Conservation (phyloP, 306 rosid genomes). For the Lathyrus sativus region DNA sequence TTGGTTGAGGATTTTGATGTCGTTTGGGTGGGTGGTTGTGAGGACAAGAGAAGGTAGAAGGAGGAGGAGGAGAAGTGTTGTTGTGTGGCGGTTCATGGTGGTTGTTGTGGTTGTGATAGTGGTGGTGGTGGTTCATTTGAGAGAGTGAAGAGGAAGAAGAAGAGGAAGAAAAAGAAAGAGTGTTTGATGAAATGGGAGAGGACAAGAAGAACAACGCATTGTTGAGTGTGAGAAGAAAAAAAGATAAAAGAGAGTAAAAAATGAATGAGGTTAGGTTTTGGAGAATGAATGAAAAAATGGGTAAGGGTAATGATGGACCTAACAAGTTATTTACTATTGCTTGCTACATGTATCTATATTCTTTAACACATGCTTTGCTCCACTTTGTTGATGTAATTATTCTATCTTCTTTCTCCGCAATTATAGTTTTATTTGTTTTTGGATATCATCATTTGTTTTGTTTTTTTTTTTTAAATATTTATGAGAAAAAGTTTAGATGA, state of each 20-base stretch:
- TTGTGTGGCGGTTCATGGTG: slow-evolving; percentile 1
- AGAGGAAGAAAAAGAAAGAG: neutral
- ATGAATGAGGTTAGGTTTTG: neutral
- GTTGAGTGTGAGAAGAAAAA: neutral
- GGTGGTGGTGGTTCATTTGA: slow-evolving; percentile 35
- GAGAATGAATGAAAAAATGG: neutral
- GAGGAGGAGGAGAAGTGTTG: slow-evolving; percentile 33
- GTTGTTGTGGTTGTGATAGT: slow-evolving; percentile 18
- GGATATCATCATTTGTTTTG: neutral
- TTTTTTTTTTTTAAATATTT: neutral
- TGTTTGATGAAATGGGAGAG: slow-evolving; percentile 32
- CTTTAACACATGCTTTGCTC: neutral
- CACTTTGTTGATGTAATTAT: neutral
- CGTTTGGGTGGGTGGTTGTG: slow-evolving; percentile 63
- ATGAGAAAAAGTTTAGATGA: too few relatives aligned
- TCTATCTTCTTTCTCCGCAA: neutral
- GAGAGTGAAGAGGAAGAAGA: slow-evolving; percentile 20
- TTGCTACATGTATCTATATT: neutral
- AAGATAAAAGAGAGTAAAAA: neutral
- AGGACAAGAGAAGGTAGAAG: slow-evolving; percentile 31
- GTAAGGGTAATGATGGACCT: neutral
- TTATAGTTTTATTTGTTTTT: neutral
- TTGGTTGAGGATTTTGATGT: slow-evolving; percentile 57
- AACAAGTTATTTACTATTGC: neutral
- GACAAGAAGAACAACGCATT: slow-evolving; percentile 1